A percentile compares a stretch with the other conserved stretches of the same genome.
phyloP scores from a whole-genome alignment of 768 basidiomycete species.

The Paxillus ammoniavirescens region DNA sequence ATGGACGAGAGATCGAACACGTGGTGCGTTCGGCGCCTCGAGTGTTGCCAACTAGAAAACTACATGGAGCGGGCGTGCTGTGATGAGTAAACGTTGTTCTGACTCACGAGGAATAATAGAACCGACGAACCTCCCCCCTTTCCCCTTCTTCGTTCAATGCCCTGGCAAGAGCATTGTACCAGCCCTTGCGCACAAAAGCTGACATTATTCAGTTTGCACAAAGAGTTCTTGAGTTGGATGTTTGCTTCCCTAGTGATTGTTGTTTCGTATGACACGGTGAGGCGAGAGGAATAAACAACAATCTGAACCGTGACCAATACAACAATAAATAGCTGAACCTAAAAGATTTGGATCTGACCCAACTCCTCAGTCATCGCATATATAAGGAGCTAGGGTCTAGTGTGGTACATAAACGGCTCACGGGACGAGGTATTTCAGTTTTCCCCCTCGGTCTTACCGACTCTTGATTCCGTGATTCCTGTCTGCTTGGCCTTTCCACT shows the following conservation, averaged over 20 bases:
- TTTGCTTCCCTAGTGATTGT: background rate
- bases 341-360: slow-evolving; percentile 16
- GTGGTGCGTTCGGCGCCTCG: slow-evolving; percentile 39
- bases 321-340: too few species aligned
- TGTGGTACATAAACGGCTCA: slow-evolving; percentile 22
- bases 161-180: slow-evolving; percentile 45
- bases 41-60: slow-evolving; percentile 52
- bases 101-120: background rate
- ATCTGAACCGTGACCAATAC: too few species aligned
- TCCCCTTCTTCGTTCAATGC: slow-evolving; percentile 41
- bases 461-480: too few species aligned
- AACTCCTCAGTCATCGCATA: slow-evolving; percentile 3
- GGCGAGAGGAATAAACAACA: too few species aligned
- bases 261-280: background rate
- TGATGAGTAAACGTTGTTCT: background rate
- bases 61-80: slow-evolving; percentile 20
- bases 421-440: slow-evolving; percentile 9
- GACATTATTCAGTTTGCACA: background rate
- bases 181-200: slow-evolving; percentile 31
- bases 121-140: slow-evolving; percentile 31
- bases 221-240: background rate
- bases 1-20: slow-evolving; percentile 65
- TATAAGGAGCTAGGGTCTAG: slow-evolving; percentile 24
- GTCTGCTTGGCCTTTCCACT: too few species aligned
- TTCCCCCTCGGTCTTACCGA: slow-evolving; percentile 27